Percentiles rank a stretch among this genome's conserved stretches.
Conservation (phyloP, 129 eudicot genomes). For the Chrysanthemum lavandulifolium region DNA sequence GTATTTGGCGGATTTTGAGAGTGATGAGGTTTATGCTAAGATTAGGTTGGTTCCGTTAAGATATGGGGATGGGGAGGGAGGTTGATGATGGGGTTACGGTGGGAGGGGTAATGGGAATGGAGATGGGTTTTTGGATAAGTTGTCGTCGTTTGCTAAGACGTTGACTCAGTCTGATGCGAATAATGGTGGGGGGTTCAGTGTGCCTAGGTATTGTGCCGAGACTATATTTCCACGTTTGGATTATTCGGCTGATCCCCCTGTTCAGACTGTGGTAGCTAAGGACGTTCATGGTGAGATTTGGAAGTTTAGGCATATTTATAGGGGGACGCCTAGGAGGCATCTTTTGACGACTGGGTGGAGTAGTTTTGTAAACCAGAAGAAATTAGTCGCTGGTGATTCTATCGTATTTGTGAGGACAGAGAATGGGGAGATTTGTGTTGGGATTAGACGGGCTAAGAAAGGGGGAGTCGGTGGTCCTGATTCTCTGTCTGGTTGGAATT, state of each 20-base stretch:
- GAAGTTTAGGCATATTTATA: constrained; percentile 78
- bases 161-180: constrained; percentile 87
- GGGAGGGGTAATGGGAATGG: constrained; percentile 22
- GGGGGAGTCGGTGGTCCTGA: constrained; percentile 50
- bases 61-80: constrained; percentile 32
- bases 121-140: constrained; percentile 48
- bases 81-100: constrained; percentile 33
- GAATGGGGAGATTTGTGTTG: constrained; percentile 71
- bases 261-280: constrained; percentile 59
- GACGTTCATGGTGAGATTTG: constrained; percentile 82
- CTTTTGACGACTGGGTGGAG: constrained; percentile 89
- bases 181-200: constrained; percentile 85
- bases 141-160: constrained; percentile 61
- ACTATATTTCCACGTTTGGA: constrained; percentile 78
- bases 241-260: constrained; percentile 72
- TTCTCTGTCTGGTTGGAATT: constrained; percentile 57
- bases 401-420: constrained; percentile 76
- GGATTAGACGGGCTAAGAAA: constrained; percentile 73
- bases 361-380: constrained; percentile 74
- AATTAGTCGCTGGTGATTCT: constrained; percentile 78
- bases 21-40: constrained; percentile 67
- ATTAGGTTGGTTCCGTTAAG: constrained; percentile 61
- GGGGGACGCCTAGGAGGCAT: constrained; percentile 85
- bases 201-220: constrained; percentile 80
- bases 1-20: constrained; percentile 64